Conservation (phyloP, 768 basidiomycete species). For the Amanita jacksonii region DNA sequence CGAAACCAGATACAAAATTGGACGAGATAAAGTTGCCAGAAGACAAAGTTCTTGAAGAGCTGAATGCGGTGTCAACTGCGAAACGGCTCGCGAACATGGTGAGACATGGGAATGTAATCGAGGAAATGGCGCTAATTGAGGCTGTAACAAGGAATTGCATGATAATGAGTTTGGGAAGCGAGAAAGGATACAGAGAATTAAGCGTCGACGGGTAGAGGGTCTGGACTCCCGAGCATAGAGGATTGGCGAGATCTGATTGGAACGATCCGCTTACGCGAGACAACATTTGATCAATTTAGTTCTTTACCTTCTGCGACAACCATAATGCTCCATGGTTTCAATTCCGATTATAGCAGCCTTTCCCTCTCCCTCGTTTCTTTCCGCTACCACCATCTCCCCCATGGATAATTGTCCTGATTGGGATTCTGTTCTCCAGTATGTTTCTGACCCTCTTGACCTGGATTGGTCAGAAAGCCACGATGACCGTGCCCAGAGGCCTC, state of each 20-base stretch:
- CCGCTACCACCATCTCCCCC: slow-evolving; percentile 11
- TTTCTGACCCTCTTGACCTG: slow-evolving; percentile 37
- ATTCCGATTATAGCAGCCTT: slow-evolving; percentile 3
- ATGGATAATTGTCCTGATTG: slow-evolving; percentile 31
- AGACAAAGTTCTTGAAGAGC: slow-evolving; percentile 66
- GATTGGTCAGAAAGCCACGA: slow-evolving; percentile 28
- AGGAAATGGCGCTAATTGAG: neutral
- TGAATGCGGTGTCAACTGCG: slow-evolving; percentile 87
- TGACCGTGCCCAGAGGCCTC: slow-evolving; percentile 15
- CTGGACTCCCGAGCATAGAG: slow-evolving; percentile 5
- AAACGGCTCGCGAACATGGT: slow-evolving; percentile 94
- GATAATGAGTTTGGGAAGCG: slow-evolving; percentile 85
- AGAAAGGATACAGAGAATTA: slow-evolving; percentile 73
- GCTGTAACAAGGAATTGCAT: slow-evolving; percentile 56
- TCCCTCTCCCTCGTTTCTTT: slow-evolving; percentile 8
- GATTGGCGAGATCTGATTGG: no score
- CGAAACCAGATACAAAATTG: slow-evolving; percentile 74
- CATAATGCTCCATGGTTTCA: slow-evolving; percentile 7
- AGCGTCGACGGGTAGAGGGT: slow-evolving; percentile 24
- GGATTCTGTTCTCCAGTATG: slow-evolving; percentile 56
- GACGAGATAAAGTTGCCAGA: slow-evolving; percentile 72
- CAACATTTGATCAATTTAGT: neutral
- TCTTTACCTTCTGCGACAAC: neutral
- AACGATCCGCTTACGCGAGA: neutral
- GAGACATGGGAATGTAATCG: slow-evolving; percentile 17